Base-by-base conservation (phyloP, 2,329 filamentous ascomycete genomes). In the Dendrostoma leiphaemia region DNA sequence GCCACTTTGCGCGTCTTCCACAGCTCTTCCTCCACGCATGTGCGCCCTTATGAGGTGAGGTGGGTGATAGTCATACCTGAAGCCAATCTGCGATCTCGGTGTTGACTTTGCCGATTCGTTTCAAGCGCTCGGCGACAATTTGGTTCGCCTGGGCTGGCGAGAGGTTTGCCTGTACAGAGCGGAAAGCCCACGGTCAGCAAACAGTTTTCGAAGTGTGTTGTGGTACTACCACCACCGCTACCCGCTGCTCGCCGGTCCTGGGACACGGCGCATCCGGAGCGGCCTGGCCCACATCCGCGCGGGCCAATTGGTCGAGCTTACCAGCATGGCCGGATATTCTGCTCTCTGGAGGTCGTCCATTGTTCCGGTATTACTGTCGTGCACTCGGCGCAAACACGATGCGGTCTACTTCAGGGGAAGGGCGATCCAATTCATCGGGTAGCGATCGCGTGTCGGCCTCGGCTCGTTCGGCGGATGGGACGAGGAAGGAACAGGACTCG, bases 301-400 rank as follows among this genome's bases (percentile, higher is more conserved):
- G 4, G 23, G 28, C 38, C 40, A 43, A 50, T 50, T 47, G 56
- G 58, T 40, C 54, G 19, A 57, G 52, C 66, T 80, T 80, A 97
- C 93, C 86, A 96, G 86, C 83, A 97, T 87, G 64, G 86, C 87
- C 71, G 93, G 91, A 79, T 97, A 97, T 74, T 97, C 93, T 72
- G 89, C 81, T 74, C 91, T 85, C 70, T 89, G 86, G 67, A 93
- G 82, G 67, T 87, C 86, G 57, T 90, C 87, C 85, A 90, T 90
- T 66, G 57, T 43, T 29, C 13, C 21, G 12, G n/a, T 13, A 21
- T 24, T 24, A 21, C 6, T 51, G 26, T 55, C 63, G 61, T 50
- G 60, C 54, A 23, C 31, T 55, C 57, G 52, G 61, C 61, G 62
- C 62, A 61, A 66, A 45, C 26, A 23, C 26, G 29, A 26, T 44